Conservation (phyloP, 1,284 basidiomycete genomes). For the Mycosarcoma mackinlayi region DNA sequence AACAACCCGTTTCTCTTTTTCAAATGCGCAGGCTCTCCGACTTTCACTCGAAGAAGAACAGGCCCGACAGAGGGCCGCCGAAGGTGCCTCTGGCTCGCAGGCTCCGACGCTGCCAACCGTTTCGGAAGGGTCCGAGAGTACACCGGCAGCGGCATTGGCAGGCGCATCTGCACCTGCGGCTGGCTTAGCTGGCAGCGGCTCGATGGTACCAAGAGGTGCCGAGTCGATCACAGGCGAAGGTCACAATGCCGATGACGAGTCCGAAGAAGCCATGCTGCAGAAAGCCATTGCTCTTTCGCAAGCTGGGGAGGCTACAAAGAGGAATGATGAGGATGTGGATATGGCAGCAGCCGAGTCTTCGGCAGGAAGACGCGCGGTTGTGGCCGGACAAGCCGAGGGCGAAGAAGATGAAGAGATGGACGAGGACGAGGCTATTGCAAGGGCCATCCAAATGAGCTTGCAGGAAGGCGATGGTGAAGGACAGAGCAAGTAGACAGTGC, state of each 20-base stretch:
- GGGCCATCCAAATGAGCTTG: conserved; percentile 67
- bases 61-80: conserved; percentile 75
- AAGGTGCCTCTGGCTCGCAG: conserved; percentile 41
- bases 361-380: conserved; percentile 36
- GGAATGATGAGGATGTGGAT: conserved; percentile 56
- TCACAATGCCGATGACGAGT: conserved; percentile 49
- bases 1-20: neutral
- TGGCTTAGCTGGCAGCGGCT: conserved; percentile 54
- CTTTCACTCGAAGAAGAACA: conserved; percentile 98
- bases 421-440: conserved; percentile 67
- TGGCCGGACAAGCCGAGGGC: conserved; percentile 52
- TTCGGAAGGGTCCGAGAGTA: conserved; percentile 38
- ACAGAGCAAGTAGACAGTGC: conserved; percentile 28
- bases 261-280: conserved; percentile 62
- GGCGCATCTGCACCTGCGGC: conserved; percentile 21
- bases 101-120: conserved; percentile 48
- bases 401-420: conserved; percentile 68
- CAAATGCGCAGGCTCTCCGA: conserved; percentile 80
- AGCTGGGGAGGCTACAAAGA: conserved; percentile 25
- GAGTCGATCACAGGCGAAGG: conserved; percentile 61
- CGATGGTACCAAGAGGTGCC: conserved; percentile 58
- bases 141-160: conserved; percentile 14
- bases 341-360: conserved; percentile 52
- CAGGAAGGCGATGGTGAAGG: conserved; percentile 42
- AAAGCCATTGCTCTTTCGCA: conserved; percentile 60